Evolutionary conservation across 345 rosid genomes (phyloP), one percentile per base, ranked within the genome.

Genomic region (Eucalyptus virginea): DNA sequence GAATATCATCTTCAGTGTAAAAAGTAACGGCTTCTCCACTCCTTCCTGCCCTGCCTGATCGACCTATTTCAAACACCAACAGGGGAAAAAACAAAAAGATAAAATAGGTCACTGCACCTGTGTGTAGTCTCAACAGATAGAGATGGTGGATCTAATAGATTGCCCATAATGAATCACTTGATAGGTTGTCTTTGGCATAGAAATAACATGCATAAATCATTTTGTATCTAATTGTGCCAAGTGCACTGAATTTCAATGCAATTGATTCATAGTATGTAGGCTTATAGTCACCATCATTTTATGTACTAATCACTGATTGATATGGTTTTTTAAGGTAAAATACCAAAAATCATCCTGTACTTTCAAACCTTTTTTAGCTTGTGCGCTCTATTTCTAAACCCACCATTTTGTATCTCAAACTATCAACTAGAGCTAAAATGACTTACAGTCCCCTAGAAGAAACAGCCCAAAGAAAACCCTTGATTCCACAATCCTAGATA

Each of bases 11-110:
- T 93, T 97, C 98, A 3, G 97, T 95, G 90, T 97, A 96, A 65
- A 95, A 93, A 13, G 99, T 97, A 87, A 98, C 91, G 13, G 97
- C 98, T 94, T 97, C 98, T 89, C 99, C 99, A 9, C 89, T 92
- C 92, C 99, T 94, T 88, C 99, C 98, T 32, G 99, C 98, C 92
- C 99, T 93, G 77, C 99, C 98, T 2, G 98, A 94, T 88, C 99
- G 96, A 50, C 98, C 99, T 97, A 83, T 91, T 86, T 77, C 56
- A 45, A 26, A 65, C 42, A 45, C 56, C 49, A 40, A 40, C 47
- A 77, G 16, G 9, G 40, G 30, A 77, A 40, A 40, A 77, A 77
- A 77, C 30, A 77, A 34, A 9, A 11, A 2, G 16, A 37, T 77
- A 40, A 77, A 40, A 40, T 77, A 77, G 30, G 47, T 77, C 85